phyloP scores from a whole-genome alignment of 1,284 basidiomycete genomes.

The Naganishia albida region DNA sequence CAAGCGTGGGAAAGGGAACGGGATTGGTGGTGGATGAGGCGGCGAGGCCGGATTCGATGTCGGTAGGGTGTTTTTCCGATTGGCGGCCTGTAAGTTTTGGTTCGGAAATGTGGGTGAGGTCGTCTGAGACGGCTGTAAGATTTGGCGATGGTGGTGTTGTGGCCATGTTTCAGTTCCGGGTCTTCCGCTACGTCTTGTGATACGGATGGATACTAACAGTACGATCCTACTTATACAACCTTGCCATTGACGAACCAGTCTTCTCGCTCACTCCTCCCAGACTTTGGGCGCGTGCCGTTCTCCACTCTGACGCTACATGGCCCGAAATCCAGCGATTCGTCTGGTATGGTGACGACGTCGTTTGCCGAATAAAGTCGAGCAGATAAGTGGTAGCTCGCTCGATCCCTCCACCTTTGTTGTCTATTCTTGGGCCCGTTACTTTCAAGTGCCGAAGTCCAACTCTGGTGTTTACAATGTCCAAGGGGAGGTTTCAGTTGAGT shows the following conservation, averaged over 20 bases:
- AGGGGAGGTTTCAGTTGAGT: background rate
- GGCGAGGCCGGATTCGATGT: background rate
- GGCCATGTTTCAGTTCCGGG: too few relatives aligned
- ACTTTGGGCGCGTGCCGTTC: too few relatives aligned
- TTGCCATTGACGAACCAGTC: too few relatives aligned
- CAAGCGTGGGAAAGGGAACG: background rate
- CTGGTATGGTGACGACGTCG: too few relatives aligned
- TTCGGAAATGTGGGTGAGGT: background rate
- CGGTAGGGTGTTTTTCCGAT: conserved; percentile 1
- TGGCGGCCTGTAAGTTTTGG: conserved; percentile 2
- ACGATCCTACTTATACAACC: too few relatives aligned
- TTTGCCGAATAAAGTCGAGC: too few relatives aligned
- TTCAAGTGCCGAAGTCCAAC: background rate
- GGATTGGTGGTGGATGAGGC: background rate
- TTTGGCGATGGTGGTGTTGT: conserved; percentile 7
- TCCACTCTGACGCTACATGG: too few relatives aligned
- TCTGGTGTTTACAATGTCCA: conserved; percentile 1
- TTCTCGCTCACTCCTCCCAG: too few relatives aligned
- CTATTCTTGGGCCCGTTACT: background rate
- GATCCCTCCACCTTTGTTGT: background rate
- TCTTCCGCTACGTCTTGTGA: too few relatives aligned
- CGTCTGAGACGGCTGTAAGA: conserved; percentile 6
- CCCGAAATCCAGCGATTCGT: too few relatives aligned
- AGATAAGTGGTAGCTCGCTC: background rate
- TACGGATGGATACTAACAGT: too few relatives aligned